Evolutionary conservation across 2,329 filamentous ascomycete species (phyloP).

Genomic region (Grosmannia penicillata): DNA sequence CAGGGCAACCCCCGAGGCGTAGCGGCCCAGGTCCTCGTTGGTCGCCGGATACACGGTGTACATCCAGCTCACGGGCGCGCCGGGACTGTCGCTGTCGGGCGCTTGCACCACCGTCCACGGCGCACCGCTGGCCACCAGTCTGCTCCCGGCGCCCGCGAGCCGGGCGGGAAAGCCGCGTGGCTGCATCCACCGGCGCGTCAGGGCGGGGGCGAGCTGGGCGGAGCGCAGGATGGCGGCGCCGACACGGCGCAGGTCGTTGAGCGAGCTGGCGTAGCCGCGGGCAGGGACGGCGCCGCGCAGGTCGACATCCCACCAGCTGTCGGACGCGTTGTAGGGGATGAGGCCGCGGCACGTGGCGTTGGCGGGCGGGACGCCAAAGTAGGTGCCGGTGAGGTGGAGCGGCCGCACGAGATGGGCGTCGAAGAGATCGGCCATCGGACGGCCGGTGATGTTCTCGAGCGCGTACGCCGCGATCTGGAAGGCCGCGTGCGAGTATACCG

Average conservation of each 20-base stretch:
- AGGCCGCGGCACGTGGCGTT: constrained; percentile 10
- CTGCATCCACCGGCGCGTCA: constrained; percentile 30
- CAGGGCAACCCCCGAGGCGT: constrained; percentile 23
- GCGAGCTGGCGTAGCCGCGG: constrained; percentile 1
- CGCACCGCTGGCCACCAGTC: no score
- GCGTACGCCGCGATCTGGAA: constrained; percentile 22
- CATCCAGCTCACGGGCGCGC: constrained; percentile 25
- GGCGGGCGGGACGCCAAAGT: constrained; percentile 10
- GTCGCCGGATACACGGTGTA: constrained; percentile 33
- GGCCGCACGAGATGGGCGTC: constrained; percentile 16
- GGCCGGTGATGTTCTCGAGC: constrained; percentile 23
- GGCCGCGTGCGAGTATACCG: constrained; percentile 22
- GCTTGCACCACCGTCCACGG: no score
- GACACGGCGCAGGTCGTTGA: constrained; percentile 25
- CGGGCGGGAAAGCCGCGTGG: constrained; percentile 21
- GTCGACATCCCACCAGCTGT: constrained; percentile 13
- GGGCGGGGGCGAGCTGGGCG: constrained; percentile 20
- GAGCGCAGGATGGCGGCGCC: constrained; percentile 25
- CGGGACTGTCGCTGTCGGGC: constrained; percentile 12
- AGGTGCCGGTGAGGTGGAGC: constrained; percentile 17
- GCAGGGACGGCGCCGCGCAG: constrained; percentile 12
- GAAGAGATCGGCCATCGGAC: constrained; percentile 15
- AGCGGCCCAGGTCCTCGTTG: constrained; percentile 25
- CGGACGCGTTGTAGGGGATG: constrained; percentile 8
- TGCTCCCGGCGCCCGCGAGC: no score